phyloP scores from a whole-genome alignment of 768 basidiomycete genomes.

The Boletus rubescentipes region DNA sequence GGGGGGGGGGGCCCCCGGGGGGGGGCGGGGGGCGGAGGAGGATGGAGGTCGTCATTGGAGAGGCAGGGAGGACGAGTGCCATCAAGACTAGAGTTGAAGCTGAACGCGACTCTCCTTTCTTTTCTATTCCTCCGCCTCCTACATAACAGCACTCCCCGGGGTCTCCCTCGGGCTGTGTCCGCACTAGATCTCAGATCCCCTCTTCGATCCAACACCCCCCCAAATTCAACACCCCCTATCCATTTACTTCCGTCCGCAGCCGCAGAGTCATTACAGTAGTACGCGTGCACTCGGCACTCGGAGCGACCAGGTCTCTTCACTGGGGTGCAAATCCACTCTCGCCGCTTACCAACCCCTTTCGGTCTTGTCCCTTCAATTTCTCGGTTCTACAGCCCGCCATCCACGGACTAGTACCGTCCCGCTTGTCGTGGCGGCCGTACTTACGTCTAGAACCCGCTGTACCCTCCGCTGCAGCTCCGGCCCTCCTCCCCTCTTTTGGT shows the following conservation, averaged over 20 bases:
- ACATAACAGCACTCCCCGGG: slow-evolving; percentile 16
- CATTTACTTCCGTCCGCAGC: slow-evolving; percentile 4
- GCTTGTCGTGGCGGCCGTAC: background rate
- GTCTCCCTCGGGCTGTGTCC: slow-evolving; percentile 22
- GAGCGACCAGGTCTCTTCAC: too few species aligned
- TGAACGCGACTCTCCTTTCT: background rate
- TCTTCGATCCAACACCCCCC: slow-evolving; percentile 3
- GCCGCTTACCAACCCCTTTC: too few species aligned
- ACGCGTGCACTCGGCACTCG: too few species aligned
- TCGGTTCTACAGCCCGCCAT: background rate
- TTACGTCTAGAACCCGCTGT: background rate
- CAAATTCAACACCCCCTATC: background rate
- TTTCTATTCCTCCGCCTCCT: slow-evolving; percentile 11
- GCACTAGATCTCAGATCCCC: slow-evolving; percentile 18
- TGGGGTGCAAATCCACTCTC: too few species aligned
- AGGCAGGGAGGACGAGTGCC: slow-evolving; percentile 7
- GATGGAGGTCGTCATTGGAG: slow-evolving; percentile 21
- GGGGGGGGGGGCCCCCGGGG: too few species aligned
- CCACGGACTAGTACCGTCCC: background rate
- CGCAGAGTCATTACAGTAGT: too few species aligned
- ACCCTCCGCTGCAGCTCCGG: background rate
- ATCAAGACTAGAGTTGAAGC: background rate
- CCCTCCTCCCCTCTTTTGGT: background rate
- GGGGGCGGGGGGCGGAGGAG: slow-evolving; percentile 16
- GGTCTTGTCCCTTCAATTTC: too few species aligned